A percentile compares a stretch with the other conserved stretches of the same genome.
phyloP scores from a whole-genome alignment of 2,329 filamentous ascomycete species.

The Paraphoma chrysanthemicola region DNA sequence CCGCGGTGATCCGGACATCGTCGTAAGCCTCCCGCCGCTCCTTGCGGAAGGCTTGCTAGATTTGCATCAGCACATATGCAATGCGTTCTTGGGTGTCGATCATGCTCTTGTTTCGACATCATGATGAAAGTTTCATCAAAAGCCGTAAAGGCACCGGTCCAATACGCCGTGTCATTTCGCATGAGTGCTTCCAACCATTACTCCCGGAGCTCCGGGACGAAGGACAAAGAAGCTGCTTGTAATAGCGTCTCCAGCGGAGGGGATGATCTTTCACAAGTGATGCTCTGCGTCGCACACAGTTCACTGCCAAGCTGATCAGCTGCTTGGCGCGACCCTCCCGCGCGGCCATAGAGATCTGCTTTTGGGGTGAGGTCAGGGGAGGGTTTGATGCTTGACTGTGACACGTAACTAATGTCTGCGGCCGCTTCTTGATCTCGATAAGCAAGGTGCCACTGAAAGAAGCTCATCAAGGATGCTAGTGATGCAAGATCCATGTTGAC shows the following conservation, averaged over 20 bases:
- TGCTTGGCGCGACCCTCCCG: constrained; percentile 26
- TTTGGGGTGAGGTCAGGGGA: constrained; percentile 4
- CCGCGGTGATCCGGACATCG: neutral
- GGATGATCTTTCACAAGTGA: constrained; percentile 18
- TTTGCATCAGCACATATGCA: too few species aligned
- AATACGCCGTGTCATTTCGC: too few species aligned
- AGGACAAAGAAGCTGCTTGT: constrained; percentile 3
- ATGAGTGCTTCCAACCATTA: too few species aligned
- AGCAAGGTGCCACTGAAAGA: constrained; percentile 11
- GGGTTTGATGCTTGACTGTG: neutral
- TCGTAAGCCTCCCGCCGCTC: neutral
- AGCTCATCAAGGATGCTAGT: neutral
- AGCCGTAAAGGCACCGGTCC: too few species aligned
- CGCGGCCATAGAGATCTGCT: constrained; percentile 4
- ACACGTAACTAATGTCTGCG: constrained; percentile 2
- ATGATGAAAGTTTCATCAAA: too few species aligned
- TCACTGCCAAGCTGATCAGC: constrained; percentile 28
- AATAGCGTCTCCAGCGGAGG: constrained; percentile 5
- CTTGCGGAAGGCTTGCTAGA: neutral
- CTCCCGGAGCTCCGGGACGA: too few species aligned
- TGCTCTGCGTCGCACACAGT: constrained; percentile 14
- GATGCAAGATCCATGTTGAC: too few species aligned
- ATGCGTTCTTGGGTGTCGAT: neutral
- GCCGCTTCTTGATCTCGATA: constrained; percentile 19
- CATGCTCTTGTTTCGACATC: neutral